Conservation (phyloP, 495 filamentous ascomycete species). For the Trichoderma orchidacearum region DNA sequence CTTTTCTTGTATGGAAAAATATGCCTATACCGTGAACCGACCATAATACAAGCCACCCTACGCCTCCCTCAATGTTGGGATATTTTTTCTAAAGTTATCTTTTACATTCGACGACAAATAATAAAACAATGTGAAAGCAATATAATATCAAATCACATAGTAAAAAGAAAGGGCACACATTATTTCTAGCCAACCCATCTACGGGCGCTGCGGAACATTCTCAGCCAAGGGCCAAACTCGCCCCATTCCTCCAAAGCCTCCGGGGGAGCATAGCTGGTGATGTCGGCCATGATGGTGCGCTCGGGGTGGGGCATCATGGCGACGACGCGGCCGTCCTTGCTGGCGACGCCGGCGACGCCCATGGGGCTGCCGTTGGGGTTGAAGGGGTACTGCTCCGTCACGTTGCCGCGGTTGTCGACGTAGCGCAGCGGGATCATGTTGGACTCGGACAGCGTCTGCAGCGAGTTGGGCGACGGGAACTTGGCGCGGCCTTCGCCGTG, state of each 20-base stretch:
- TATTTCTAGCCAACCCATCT: constrained; percentile 59
- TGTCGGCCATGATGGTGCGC: constrained; percentile 72
- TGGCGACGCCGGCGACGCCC: constrained; percentile 75
- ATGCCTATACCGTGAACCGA: background rate
- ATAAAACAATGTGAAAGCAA: background rate
- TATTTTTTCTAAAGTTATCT: background rate
- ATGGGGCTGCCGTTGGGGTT: constrained; percentile 89
- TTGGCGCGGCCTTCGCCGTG: constrained; percentile 85
- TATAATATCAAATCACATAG: background rate
- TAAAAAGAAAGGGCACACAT: background rate
- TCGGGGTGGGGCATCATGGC: constrained; percentile 97
- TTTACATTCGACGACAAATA: background rate
- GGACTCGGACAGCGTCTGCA: constrained; percentile 44
- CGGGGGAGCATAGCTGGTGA: constrained; percentile 60
- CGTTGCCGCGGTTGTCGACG: constrained; percentile 61
- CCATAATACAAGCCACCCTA: background rate
- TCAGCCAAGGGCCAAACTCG: constrained; percentile 79
- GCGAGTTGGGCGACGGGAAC: constrained; percentile 41
- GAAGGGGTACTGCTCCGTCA: constrained; percentile 73
- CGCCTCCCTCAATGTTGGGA: background rate
- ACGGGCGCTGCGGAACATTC: constrained; percentile 67
- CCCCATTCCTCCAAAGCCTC: constrained; percentile 58
- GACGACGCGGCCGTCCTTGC: constrained; percentile 68
- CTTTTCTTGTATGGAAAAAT: background rate
- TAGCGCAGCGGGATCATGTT: constrained; percentile 62